Percentiles rank a stretch among this genome's conserved stretches.
Evolutionary conservation across 495 filamentous ascomycete genomes (phyloP).

Genomic region (Cercophora sp.): DNA sequence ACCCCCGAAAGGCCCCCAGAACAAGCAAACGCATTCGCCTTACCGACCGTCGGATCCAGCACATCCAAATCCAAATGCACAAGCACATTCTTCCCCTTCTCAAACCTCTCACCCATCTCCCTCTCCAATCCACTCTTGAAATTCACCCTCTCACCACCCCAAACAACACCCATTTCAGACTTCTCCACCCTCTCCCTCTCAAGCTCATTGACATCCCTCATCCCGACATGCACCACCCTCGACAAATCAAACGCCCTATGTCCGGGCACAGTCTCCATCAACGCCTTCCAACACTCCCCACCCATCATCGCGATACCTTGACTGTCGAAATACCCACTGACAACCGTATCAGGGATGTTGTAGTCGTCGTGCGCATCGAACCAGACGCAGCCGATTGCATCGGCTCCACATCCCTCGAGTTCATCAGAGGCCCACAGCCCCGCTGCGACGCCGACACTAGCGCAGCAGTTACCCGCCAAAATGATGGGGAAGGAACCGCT

Average conservation of each 20-base stretch:
- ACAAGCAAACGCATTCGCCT: conserved; percentile 11
- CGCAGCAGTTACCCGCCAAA: conserved; percentile 11
- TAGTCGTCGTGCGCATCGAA: conserved; percentile 17
- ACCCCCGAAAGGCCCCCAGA: conserved; percentile 7
- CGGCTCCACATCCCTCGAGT: neutral
- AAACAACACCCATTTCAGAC: conserved; percentile 13
- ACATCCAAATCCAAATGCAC: conserved; percentile 13
- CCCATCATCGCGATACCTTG: conserved; percentile 17
- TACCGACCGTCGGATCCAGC: conserved; percentile 5
- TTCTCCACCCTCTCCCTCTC: conserved; percentile 7
- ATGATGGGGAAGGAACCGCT: conserved; percentile 8
- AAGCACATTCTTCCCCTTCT: neutral
- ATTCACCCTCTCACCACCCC: conserved; percentile 6
- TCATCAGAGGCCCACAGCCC: conserved; percentile 1
- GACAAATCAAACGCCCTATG: neutral
- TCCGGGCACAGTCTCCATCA: conserved; percentile 7
- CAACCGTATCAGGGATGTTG: conserved; percentile 9
- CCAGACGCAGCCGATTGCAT: conserved; percentile 11
- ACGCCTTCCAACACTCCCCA: conserved; percentile 13
- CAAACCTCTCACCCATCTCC: conserved; percentile 7
- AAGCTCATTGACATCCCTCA: conserved; percentile 14
- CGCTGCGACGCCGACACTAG: conserved; percentile 9
- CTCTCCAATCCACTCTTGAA: conserved; percentile 1
- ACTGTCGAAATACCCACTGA: conserved; percentile 14
- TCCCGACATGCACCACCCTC: conserved; percentile 10